Conservation (phyloP, 1,139 yeast genomes). For the Geotrichum bryndzae region DNA sequence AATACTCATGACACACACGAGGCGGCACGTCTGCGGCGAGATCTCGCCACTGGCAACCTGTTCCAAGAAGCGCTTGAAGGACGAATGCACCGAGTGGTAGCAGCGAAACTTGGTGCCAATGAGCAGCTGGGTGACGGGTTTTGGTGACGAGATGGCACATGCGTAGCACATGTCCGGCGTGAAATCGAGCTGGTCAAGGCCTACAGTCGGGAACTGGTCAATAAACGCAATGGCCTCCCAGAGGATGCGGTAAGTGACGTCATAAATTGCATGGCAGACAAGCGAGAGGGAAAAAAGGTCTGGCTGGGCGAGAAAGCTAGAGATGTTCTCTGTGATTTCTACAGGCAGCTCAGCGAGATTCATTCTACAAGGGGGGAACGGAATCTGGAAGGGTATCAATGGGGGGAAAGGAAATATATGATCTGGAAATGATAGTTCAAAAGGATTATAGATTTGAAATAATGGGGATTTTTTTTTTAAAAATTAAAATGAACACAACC, state of each 20-base stretch:
- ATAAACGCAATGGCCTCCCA: conserved; percentile 10
- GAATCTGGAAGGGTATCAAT: not conserved
- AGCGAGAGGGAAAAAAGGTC: conserved; percentile 5
- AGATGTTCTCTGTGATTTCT: conserved; percentile 7
- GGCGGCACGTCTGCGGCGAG: not conserved
- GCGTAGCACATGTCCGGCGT: conserved; percentile 11
- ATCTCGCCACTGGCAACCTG: not conserved
- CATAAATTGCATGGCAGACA: not conserved
- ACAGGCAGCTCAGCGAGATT: conserved; percentile 7
- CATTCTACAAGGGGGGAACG: not conserved
- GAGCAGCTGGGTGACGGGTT: not conserved
- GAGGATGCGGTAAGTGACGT: conserved; percentile 7
- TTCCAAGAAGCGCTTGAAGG: conserved; percentile 3
- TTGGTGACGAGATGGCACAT: conserved; percentile 10
- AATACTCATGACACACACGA: conserved; percentile 3
- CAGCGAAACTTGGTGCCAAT: conserved; percentile 9
- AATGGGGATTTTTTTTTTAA: too few relatives aligned
- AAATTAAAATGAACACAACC: too few relatives aligned
- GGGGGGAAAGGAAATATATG: not conserved
- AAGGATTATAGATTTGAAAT: too few relatives aligned
- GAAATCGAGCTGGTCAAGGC: conserved; percentile 7
- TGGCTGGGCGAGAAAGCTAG: conserved; percentile 4
- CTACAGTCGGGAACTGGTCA: conserved; percentile 9
- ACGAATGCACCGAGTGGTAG: conserved; percentile 3
- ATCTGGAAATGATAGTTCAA: not conserved